phyloP scores from a whole-genome alignment of 495 filamentous ascomycete genomes.

The Antarctomyces pellizariae region DNA sequence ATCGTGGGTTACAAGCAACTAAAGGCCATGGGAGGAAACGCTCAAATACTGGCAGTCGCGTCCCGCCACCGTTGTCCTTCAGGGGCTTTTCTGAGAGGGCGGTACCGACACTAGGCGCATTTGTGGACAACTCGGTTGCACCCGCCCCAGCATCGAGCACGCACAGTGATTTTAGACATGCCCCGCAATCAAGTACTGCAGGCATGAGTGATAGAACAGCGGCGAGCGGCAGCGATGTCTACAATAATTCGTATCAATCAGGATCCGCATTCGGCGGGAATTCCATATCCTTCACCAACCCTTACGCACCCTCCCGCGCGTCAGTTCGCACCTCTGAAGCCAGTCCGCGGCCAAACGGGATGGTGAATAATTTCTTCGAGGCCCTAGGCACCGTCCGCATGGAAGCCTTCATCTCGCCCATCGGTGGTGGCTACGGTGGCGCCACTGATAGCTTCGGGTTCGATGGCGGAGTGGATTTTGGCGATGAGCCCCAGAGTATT shows the following conservation, averaged over 20 bases:
- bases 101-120: too few relatives aligned
- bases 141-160: too few relatives aligned
- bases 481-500: too few relatives aligned
- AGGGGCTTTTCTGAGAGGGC: slow-evolving; percentile 49
- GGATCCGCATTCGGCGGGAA: slow-evolving; percentile 13
- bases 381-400: slow-evolving; percentile 82
- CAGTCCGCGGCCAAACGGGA: slow-evolving; percentile 11
- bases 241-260: slow-evolving; percentile 16
- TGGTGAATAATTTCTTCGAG: slow-evolving; percentile 37
- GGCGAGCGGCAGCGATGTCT: too few relatives aligned
- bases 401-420: slow-evolving; percentile 73
- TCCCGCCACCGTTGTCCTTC: slow-evolving; percentile 39
- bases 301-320: slow-evolving; percentile 26
- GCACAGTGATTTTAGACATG: slow-evolving; percentile 12
- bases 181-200: slow-evolving; percentile 24
- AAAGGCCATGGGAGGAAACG: slow-evolving; percentile 52
- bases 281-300: slow-evolving; percentile 32
- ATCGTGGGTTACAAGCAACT: slow-evolving; percentile 17
- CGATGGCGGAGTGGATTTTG: slow-evolving; percentile 9
- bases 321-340: slow-evolving; percentile 12
- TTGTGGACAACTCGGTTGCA: too few relatives aligned
- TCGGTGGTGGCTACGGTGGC: too few relatives aligned
- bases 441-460: slow-evolving; percentile 7
- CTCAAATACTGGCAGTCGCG: slow-evolving; percentile 55
- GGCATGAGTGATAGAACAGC: slow-evolving; percentile 26